Conservation (phyloP, 1,284 basidiomycete species). For the Tilletia horrida region DNA sequence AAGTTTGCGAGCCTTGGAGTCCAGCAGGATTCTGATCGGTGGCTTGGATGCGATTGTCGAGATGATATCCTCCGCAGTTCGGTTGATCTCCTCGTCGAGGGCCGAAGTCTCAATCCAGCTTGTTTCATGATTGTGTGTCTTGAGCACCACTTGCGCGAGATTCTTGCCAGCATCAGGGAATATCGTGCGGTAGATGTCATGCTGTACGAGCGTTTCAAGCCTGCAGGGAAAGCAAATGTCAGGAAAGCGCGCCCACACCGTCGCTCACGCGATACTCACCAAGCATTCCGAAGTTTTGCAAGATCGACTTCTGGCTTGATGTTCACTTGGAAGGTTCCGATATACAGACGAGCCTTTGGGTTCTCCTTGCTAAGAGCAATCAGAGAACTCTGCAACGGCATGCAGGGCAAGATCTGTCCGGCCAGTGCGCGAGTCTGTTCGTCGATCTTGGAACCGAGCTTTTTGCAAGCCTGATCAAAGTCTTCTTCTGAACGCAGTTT, state of each 20-base stretch:
- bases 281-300: neutral
- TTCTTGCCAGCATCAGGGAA: conserved; percentile 30
- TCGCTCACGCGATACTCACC: neutral
- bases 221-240: neutral
- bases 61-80: conserved; percentile 18
- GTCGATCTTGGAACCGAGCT: conserved; percentile 5
- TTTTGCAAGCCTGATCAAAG: neutral
- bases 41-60: conserved; percentile 23
- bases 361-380: conserved; percentile 32
- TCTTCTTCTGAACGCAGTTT: neutral
- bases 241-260: neutral
- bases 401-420: conserved; percentile 31
- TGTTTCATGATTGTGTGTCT: neutral
- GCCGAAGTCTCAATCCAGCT: neutral
- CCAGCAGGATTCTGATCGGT: conserved; percentile 31
- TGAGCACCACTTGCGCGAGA: conserved; percentile 34
- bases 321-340: neutral
- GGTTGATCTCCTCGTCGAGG: neutral
- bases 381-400: conserved; percentile 45
- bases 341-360: neutral
- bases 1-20: conserved; percentile 31
- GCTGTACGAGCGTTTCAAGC: conserved; percentile 23
- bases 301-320: neutral
- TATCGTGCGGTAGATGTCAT: conserved; percentile 42
- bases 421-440: neutral